phyloP scores from a whole-genome alignment of 768 basidiomycete species.

The Naematelia aurantialba region DNA sequence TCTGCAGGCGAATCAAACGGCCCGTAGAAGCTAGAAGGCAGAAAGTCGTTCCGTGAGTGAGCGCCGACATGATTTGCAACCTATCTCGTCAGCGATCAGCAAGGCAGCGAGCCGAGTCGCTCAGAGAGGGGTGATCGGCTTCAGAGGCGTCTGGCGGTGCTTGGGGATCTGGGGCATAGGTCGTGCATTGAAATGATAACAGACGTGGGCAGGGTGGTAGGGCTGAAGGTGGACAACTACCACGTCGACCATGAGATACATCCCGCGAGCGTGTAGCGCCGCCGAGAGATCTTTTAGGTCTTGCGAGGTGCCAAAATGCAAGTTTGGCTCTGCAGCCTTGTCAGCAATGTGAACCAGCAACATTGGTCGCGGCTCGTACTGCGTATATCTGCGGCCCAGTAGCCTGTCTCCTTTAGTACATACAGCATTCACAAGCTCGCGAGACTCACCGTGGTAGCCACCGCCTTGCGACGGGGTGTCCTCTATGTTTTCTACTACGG shows the following conservation, averaged over 20 bases:
- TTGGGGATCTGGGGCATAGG: too few species aligned
- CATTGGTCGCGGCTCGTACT: slow-evolving; percentile 11
- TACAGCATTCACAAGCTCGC: not conserved
- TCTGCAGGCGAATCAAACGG: slow-evolving; percentile 54
- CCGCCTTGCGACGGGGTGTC: slow-evolving; percentile 24
- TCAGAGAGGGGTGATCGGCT: too few species aligned
- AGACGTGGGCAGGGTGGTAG: not conserved
- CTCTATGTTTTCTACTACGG: slow-evolving; percentile 49
- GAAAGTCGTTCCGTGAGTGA: slow-evolving; percentile 59
- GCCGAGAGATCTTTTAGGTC: slow-evolving; percentile 44
- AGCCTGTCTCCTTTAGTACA: slow-evolving; percentile 22
- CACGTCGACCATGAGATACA: slow-evolving; percentile 52
- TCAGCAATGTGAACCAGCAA: slow-evolving; percentile 1
- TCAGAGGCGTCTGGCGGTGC: too few species aligned
- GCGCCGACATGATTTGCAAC: slow-evolving; percentile 82
- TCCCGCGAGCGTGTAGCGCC: slow-evolving; percentile 45
- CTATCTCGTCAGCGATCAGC: slow-evolving; percentile 17
- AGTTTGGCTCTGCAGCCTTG: slow-evolving; percentile 35
- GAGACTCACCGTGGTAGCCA: slow-evolving; percentile 46
- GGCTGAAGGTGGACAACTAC: slow-evolving; percentile 21
- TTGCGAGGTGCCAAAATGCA: slow-evolving; percentile 42
- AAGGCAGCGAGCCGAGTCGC: too few species aligned
- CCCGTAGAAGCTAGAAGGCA: slow-evolving; percentile 47
- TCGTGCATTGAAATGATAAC: not conserved
- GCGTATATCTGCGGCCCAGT: slow-evolving; percentile 44